Conservation (phyloP, 2,329 filamentous ascomycete genomes). For the Sarocladiaceae sp. region DNA sequence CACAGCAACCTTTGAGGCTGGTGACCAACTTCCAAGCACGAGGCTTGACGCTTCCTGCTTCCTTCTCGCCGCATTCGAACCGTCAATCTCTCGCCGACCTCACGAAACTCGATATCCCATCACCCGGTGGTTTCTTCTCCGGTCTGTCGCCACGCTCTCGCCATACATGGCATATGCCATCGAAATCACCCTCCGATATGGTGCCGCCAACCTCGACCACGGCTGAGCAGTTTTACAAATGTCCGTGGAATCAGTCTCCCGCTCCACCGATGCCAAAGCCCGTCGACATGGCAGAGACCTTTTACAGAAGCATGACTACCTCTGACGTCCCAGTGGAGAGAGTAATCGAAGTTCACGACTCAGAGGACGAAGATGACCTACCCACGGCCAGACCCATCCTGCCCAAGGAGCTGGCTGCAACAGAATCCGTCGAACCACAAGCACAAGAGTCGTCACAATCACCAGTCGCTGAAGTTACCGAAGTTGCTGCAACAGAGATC, state of each 20-base stretch:
- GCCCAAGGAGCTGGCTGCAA: slow-evolving; percentile 25
- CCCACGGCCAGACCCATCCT: slow-evolving; percentile 57
- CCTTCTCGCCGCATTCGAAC: slow-evolving; percentile 24
- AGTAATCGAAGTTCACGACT: slow-evolving; percentile 55
- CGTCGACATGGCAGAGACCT: slow-evolving; percentile 31
- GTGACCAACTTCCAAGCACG: slow-evolving; percentile 36
- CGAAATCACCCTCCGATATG: slow-evolving; percentile 47
- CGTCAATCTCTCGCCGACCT: slow-evolving; percentile 65
- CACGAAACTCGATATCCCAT: slow-evolving; percentile 82
- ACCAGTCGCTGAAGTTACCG: slow-evolving; percentile 44
- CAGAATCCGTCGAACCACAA: slow-evolving; percentile 23
- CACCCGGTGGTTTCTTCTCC: slow-evolving; percentile 87
- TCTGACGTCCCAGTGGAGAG: slow-evolving; percentile 57
- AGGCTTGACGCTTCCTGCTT: slow-evolving; percentile 16
- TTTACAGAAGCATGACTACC: slow-evolving; percentile 31
- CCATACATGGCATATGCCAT: slow-evolving; percentile 73
- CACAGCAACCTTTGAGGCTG: slow-evolving; percentile 46
- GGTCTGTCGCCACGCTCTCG: slow-evolving; percentile 72
- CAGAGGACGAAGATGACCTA: slow-evolving; percentile 54
- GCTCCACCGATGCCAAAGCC: slow-evolving; percentile 31
- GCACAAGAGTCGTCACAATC: slow-evolving; percentile 25
- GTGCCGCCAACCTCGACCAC: slow-evolving; percentile 77
- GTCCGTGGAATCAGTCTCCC: slow-evolving; percentile 63
- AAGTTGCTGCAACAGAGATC: slow-evolving; percentile 61
- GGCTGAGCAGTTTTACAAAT: slow-evolving; percentile 87